Evolutionary conservation across 306 rosid genomes (phyloP), one percentile per base, ranked within the genome.

Genomic region (Fagus crenata): DNA sequence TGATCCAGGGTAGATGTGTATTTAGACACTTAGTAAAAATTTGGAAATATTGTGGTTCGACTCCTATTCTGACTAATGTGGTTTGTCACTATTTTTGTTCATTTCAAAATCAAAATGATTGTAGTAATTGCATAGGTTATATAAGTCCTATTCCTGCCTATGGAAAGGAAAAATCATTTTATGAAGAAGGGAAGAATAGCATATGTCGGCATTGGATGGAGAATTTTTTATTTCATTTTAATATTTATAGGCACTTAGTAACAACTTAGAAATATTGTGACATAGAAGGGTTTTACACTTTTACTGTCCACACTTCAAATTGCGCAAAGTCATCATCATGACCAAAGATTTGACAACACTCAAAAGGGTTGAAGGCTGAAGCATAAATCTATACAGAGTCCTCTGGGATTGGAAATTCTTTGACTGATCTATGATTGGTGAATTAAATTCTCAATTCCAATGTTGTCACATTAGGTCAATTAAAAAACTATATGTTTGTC

Each of bases 291-390:
- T 49, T 11, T 49, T n/a, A n/a, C n/a, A n/a, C n/a, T n/a, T n/a
- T n/a, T 67, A 58, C 3, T 33, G 22, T n/a, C 37, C 70, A 49
- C 59, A 58, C 56, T 56, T 7, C 0, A 6, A 40, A 22, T 77
- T 58, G 53, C 70, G 72, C 31, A 1, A 17, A 54, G 22, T 35
- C 15, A 86, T 69, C 41, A 71, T 68, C 33, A 55, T 75, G 64
- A 68, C 53, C 53, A 72, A 75, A 43, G 92, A 93, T 87, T 88
- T 89, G 97, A 89, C 92, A 80, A 15, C 98, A 93, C 96, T 87
- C 35, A 35, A 79, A 73, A 58, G 85, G 40, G 75, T 32, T 63
- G 63, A 72, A 73, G 41, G 75, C 18, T 63, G 63, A 72, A 73
- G 41, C 71, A 59, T 41, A 58, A 76, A 3, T 9, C 31, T 46